Evolutionary conservation across 208 protist genomes (phyloP), one percentile per base, ranked within the genome.

Genomic region (Lotmaria passim): DNA sequence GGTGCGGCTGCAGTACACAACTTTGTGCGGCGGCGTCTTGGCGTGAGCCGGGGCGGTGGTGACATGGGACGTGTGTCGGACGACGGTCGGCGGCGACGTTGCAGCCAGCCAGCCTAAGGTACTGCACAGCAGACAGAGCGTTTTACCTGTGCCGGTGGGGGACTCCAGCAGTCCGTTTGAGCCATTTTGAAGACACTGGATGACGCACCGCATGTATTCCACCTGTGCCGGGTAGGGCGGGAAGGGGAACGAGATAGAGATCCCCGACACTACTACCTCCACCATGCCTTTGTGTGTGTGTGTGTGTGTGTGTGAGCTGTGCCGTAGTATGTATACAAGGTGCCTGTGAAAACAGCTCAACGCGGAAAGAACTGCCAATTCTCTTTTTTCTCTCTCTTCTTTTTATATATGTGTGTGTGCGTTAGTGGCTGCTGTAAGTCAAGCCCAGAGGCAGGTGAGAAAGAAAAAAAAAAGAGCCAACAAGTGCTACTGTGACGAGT

Each of bases 111-210:
- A 99, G 3, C 82, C 97, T 0, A 99, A 81, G 0, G 89, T 82
- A 15, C 96, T 87, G 69, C 97, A 99, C n/a, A 99, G 81, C 33
- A 99, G 75, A 64, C 93, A 98, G 12, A 99, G 77, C 10, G 98
- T 99, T 77, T 99, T 99, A 12, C 98, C 98, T 1, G 98, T 99
- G 19, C 98, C 98, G 1, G 98, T 99, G 1, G 98, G 98, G 8
- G 89, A 98, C 78, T 99, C 98, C 7, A 99, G 82, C 46, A 99
- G 76, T 8, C 96, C 98, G 82, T 99, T 94, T 19, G 60, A 30
- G 15, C 91, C 77, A 33, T 52, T 43, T 19, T 95, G 71, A 6
- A 99, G 86, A n/a, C 93, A 86, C 15, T 86, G 64, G 15, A 99
- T 85, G 28, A 99, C 95, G 62, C 81, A 81, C 15, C 81, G 81